Evolutionary conservation across 2,329 filamentous ascomycete species (phyloP).

Genomic region (Pestalotiopsis sp.): DNA sequence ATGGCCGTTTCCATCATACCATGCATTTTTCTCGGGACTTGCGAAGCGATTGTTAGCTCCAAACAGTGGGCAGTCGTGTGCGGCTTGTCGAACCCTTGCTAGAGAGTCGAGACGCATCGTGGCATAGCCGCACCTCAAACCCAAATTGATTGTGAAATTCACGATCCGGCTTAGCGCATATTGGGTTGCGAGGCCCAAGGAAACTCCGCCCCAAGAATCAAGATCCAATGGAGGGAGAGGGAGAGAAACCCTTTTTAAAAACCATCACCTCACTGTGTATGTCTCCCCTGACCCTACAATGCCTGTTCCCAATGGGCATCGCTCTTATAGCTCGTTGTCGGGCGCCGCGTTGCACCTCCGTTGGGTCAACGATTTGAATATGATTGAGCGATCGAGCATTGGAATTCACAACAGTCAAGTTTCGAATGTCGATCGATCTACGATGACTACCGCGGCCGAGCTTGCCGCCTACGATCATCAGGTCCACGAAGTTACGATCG

Average conservation of each 20-base stretch:
- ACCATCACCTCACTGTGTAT: not conserved
- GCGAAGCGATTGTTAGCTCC: not conserved
- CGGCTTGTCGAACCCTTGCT: not conserved
- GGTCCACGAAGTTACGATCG: not conserved
- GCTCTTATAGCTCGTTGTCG: not conserved
- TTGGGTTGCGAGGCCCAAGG: not conserved
- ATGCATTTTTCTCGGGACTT: not conserved
- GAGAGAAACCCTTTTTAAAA: not conserved
- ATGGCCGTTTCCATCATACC: not conserved
- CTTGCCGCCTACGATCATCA: not conserved
- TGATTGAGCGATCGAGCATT: not conserved
- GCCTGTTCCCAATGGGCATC: not conserved
- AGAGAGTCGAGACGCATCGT: not conserved
- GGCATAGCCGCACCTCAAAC: not conserved
- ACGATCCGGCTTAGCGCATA: not conserved
- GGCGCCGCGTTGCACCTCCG: not conserved
- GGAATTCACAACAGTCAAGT: not conserved
- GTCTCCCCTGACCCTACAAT: not conserved
- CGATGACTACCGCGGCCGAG: constrained; percentile 2
- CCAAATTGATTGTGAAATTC: not conserved
- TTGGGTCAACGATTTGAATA: not conserved
- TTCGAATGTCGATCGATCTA: not conserved
- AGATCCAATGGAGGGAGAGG: not conserved
- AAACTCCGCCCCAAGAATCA: not conserved
- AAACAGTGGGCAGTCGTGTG: not conserved